These are phyloP conservation scores for Endocalyx cinctus DNA, from an alignment of 2,329 filamentous ascomycete genomes.

Conservation along the genomic window DNA sequence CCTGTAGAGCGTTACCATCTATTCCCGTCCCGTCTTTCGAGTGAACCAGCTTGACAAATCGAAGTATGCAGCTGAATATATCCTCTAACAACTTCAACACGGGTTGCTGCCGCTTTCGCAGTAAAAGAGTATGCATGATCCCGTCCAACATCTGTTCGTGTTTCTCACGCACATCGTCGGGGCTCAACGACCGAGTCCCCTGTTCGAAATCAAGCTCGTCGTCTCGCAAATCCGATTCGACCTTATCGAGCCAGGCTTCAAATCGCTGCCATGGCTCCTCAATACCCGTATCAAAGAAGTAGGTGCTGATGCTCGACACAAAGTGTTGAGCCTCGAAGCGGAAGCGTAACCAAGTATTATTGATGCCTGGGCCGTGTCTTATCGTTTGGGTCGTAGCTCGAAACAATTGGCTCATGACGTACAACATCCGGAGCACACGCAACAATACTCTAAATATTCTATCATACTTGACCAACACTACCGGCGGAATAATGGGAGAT, in stretches of 20 bases:
- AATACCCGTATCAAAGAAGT: slow-evolving; percentile 78
- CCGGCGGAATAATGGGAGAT: slow-evolving; percentile 65
- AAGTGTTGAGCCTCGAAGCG: slow-evolving; percentile 77
- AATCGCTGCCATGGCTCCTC: slow-evolving; percentile 69
- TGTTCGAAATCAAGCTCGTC: no score
- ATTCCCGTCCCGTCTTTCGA: slow-evolving; percentile 25
- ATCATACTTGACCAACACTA: slow-evolving; percentile 75
- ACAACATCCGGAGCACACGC: slow-evolving; percentile 72
- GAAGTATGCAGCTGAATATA: slow-evolving; percentile 68
- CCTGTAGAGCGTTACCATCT: slow-evolving; percentile 22
- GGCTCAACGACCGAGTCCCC: slow-evolving; percentile 39
- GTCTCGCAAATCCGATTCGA: slow-evolving; percentile 59
- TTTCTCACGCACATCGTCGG: slow-evolving; percentile 61
- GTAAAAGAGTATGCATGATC: slow-evolving; percentile 68
- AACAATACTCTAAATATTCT: slow-evolving; percentile 76
- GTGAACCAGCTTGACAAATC: slow-evolving; percentile 50
- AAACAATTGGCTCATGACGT: slow-evolving; percentile 63
- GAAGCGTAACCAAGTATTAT: slow-evolving; percentile 53
- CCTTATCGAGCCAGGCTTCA: slow-evolving; percentile 56
- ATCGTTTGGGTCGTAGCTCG: slow-evolving; percentile 46
- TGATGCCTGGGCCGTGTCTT: slow-evolving; percentile 30
- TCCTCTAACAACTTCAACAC: slow-evolving; percentile 70
- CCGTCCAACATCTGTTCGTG: slow-evolving; percentile 72
- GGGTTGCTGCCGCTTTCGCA: slow-evolving; percentile 70
- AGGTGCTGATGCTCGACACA: slow-evolving; percentile 64